Base-by-base conservation (phyloP, 352 stramenopile genomes). In the Nothophytophthora sp. region DNA sequence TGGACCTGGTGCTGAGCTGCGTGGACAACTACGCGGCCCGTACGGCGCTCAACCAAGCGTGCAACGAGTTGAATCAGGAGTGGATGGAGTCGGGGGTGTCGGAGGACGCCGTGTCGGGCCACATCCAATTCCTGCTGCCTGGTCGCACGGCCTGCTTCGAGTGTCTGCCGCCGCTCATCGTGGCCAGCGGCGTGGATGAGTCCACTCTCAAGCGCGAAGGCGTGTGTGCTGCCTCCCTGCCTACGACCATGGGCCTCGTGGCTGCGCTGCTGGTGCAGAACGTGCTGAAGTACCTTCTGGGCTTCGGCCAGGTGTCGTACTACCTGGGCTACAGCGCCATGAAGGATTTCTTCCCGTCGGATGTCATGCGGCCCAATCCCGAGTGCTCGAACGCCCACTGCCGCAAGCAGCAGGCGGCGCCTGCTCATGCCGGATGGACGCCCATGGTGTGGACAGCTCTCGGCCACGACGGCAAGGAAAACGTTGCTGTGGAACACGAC, bases 51-150 rank as follows among this genome's bases (percentile, higher is more conserved):
- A 96, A 96, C 54, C 77, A 93, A 53, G 86, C 85, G 35, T 96
- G 88, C 55, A 95, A 90, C 39, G 84, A 95, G 60, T 67, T 91
- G 16, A 86, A 92, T 49, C 80, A 91, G 50, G 65, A 68, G 20
- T 96, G 88, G 88, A 95, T 96, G 86, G 88, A 96, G 66, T 94
- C 81, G 42, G 88, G 88, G 5, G 88, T 96, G 42, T 93, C 81
- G n/a, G 88, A 96, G 47, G 86, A 96, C 51, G 88, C 88, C 4
- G 80, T 96, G 20, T 96, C 85, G 23, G 88, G 88, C 18, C 88
- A 96, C 58, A 96, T 96, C 50, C 88, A 96, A 55, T 83, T 91
- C 39, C 51, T 96, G 27, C 55, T 96, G 23, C 88, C 88, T 0
- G 88, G 88, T 13, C 74, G 86, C 43, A 95, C 86, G 12, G 88